Evolutionary conservation across 176 grass and related monocot genomes (phyloP).

Genomic region (barley (Hordeum vulgare)): MorexV3_pseudomolecules_assembly NC_058518.1:10547753-10548252

Average conservation of each 20-base stretch:
- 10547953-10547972: conserved; percentile 62
- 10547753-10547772: conserved; percentile 47
- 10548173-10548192: background rate
- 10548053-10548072: conserved; percentile 7
- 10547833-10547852: background rate
- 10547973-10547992: conserved; percentile 44
- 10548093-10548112: conserved; percentile 78
- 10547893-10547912: conserved; percentile 48
- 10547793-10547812: background rate
- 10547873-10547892: conserved; percentile 49
- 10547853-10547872: conserved; percentile 24
- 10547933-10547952: conserved; percentile 55
- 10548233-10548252: conserved; percentile 47
- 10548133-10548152: conserved; percentile 55
- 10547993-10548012: conserved; percentile 53
- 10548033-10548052: background rate
- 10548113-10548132: conserved; percentile 61
- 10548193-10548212: background rate
- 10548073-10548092: conserved; percentile 67
- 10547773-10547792: conserved; percentile 12
- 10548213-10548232: background rate
- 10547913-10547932: conserved; percentile 34
- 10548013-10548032: background rate
- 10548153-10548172: conserved; percentile 26
- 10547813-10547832: no score